phyloP scores from a whole-genome alignment of 345 rosid genomes.

The Viola odorata region DNA sequence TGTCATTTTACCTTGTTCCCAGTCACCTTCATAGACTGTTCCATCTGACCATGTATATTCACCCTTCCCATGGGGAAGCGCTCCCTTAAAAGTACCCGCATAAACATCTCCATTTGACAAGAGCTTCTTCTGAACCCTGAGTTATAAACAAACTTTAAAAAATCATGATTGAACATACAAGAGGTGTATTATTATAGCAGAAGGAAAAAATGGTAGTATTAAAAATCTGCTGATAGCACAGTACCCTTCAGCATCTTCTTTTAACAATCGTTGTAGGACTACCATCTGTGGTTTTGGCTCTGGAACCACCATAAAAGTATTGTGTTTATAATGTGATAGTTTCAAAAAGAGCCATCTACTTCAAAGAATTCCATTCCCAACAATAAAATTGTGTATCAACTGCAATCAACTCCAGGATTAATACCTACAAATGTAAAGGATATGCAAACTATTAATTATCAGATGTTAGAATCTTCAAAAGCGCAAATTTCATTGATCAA shows the following conservation, averaged over 20 bases:
- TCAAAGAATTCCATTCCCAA: not conserved
- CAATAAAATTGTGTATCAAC: too few relatives aligned
- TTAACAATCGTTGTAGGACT: slow-evolving; percentile 13
- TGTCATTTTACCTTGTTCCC: slow-evolving; percentile 79
- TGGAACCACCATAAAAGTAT: slow-evolving; percentile 1
- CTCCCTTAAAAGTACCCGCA: slow-evolving; percentile 53
- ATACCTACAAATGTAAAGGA: too few relatives aligned
- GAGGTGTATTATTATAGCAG: not conserved
- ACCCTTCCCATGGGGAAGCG: slow-evolving; percentile 72
- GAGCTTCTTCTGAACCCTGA: slow-evolving; percentile 38
- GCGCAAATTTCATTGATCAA: too few relatives aligned
- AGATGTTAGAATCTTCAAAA: too few relatives aligned
- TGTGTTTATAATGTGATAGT: too few relatives aligned
- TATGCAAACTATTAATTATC: too few relatives aligned
- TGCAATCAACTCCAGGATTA: too few relatives aligned
- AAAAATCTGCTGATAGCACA: slow-evolving; percentile 1
- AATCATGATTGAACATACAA: not conserved
- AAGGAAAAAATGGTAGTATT: not conserved
- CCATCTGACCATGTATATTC: slow-evolving; percentile 68
- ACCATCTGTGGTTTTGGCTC: slow-evolving; percentile 15
- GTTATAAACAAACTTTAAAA: not conserved
- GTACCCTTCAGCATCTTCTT: slow-evolving; percentile 25
- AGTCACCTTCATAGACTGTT: slow-evolving; percentile 71
- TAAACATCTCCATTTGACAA: slow-evolving; percentile 70
- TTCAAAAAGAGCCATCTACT: not conserved